phyloP scores from a whole-genome alignment of 768 basidiomycete species.

The Dentipellis sp. region DNA sequence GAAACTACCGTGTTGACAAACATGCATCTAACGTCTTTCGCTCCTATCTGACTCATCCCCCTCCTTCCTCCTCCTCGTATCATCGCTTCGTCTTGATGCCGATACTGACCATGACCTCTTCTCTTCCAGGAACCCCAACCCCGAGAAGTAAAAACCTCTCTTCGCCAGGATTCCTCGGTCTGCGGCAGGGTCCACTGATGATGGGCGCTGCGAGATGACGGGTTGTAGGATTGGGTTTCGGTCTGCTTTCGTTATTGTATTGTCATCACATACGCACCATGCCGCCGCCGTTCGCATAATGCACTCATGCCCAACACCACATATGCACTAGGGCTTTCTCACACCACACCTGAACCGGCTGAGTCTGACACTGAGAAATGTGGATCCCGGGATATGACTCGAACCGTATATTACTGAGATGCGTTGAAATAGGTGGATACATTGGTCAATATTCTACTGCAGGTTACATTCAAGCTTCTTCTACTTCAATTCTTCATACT shows the following conservation, averaged over 20 bases:
- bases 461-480: too few species aligned
- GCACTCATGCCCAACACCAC: slow-evolving; percentile 6
- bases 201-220: background rate
- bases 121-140: slow-evolving; percentile 27
- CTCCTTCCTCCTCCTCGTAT: slow-evolving; percentile 4
- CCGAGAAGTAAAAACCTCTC: slow-evolving; percentile 24
- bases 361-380: too few species aligned
- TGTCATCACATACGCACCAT: slow-evolving; percentile 2
- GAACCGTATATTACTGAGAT: too few species aligned
- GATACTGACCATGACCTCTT: background rate
- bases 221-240: background rate
- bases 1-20: slow-evolving; percentile 80
- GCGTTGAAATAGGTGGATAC: too few species aligned
- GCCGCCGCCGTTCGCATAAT: slow-evolving; percentile 7
- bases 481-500: background rate
- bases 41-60: slow-evolving; percentile 84
- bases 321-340: slow-evolving; percentile 1
- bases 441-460: too few species aligned
- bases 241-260: slow-evolving; percentile 6
- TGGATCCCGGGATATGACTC: too few species aligned
- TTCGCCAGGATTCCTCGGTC: background rate
- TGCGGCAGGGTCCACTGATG: background rate
- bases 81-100: background rate
- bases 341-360: too few species aligned
- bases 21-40: slow-evolving; percentile 93